Base-by-base conservation (phyloP, 345 rosid genomes). In the Salix suchowensis region DNA sequence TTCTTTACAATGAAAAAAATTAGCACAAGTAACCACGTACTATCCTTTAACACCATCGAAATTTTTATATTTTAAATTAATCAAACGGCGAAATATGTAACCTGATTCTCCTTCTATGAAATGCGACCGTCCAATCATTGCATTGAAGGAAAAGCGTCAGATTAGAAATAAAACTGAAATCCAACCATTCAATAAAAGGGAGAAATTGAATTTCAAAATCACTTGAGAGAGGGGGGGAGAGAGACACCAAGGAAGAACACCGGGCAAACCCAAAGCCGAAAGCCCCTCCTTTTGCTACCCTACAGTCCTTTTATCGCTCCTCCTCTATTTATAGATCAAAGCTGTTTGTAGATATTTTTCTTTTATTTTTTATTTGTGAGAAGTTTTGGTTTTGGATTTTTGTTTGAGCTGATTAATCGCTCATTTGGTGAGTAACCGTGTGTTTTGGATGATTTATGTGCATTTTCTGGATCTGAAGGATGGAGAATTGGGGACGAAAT, bases 181-280 rank as follows among this genome's bases (percentile, higher is more conserved):
- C 97, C 30, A 70, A 78, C 97, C 97, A 80, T 91, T 74, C 74
- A 87, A 89, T 87, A 87, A 52, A 40, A 87, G 77, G 58, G 74
- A 80, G 87, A 44, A 88, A 86, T 88, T 88, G 90, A 93, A 91
- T 85, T 96, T 96, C 93, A 96, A 96, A 93, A 89, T 89, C 86
- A 87, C 67, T 76, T 36, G 73, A 85, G 89, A 88, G 94, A 95
- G 98, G 98, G 94, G 94, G 88, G 98, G 86, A 87, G 80, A 76
- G 70, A 71, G 74, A 68, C 36, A 30, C 68, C 5, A 58, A n/a
- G 26, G 74, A 79, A 77, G 84, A 79, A 74, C 52, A 80, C 34
- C 21, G 26, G 23, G n/a, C 26, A n/a, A 68, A 13, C 46, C 34
- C 61, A 23, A 30, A 32, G 37, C 68, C 54, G 26, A 21, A 79